Conservation (phyloP, 208 protist species). For the Trypanosoma melophagium region DNA sequence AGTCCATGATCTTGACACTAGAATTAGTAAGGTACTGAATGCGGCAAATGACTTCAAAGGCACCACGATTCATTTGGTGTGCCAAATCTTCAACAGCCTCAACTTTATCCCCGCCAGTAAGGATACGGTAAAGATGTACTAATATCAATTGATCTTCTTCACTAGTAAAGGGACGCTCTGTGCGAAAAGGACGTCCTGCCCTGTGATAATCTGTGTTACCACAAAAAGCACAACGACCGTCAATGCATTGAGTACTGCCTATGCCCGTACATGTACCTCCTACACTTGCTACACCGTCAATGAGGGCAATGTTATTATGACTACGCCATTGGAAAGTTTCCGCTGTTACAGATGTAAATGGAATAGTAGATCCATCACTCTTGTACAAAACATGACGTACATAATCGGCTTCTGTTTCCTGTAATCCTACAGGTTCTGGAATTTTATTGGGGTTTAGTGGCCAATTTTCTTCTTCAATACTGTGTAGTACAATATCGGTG, state of each 20-base stretch:
- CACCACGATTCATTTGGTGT: slow-evolving; percentile 57
- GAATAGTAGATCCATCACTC: slow-evolving; percentile 17
- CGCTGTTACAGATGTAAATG: slow-evolving; percentile 36
- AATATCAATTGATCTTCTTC: slow-evolving; percentile 72
- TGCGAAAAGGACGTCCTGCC: slow-evolving; percentile 42
- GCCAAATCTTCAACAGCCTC: slow-evolving; percentile 63
- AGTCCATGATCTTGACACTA: slow-evolving; percentile 66
- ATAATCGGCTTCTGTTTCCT: slow-evolving; percentile 26
- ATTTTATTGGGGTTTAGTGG: slow-evolving; percentile 10
- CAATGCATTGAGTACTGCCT: slow-evolving; percentile 51
- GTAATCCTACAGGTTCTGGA: slow-evolving; percentile 24
- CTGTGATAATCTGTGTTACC: slow-evolving; percentile 49
- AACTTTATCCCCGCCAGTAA: slow-evolving; percentile 64
- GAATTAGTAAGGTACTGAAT: slow-evolving; percentile 66
- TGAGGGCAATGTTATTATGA: slow-evolving; percentile 74
- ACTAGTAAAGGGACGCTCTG: slow-evolving; percentile 45
- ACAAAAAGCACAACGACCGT: slow-evolving; percentile 57
- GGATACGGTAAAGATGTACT: slow-evolving; percentile 64
- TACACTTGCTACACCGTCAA: slow-evolving; percentile 74
- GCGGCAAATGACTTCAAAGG: slow-evolving; percentile 72
- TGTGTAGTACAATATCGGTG: slow-evolving; percentile 43
- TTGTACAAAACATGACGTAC: slow-evolving; percentile 15
- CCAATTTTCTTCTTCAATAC: slow-evolving; percentile 51
- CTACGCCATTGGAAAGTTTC: slow-evolving; percentile 54
- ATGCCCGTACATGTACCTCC: slow-evolving; percentile 67